Evolutionary conservation across 1,139 yeast species (phyloP).

Genomic region (Diutina rugosa): DNA sequence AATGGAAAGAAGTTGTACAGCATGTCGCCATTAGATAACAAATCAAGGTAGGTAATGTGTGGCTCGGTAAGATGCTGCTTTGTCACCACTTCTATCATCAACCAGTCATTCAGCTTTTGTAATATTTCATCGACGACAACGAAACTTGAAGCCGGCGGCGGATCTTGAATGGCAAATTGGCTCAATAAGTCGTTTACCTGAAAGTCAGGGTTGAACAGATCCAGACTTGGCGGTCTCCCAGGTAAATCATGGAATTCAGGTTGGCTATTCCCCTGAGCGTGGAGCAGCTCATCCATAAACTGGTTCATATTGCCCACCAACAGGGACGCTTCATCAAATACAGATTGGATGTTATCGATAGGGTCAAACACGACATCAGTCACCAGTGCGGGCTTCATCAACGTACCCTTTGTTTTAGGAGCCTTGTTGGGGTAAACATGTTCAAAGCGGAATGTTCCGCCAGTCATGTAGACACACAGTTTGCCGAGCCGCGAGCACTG

Average conservation of each 20-base stretch:
- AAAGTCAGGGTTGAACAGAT: neutral
- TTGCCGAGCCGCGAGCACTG: slow-evolving; percentile 41
- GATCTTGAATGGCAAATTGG: neutral
- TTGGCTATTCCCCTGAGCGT: neutral
- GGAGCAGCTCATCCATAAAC: slow-evolving; percentile 10
- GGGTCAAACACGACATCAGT: neutral
- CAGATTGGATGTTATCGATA: slow-evolving; percentile 8
- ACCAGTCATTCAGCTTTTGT: neutral
- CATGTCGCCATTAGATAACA: slow-evolving; percentile 16
- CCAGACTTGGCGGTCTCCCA: neutral
- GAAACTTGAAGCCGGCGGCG: neutral
- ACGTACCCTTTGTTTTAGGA: slow-evolving; percentile 15
- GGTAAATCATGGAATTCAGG: neutral
- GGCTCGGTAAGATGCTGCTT: slow-evolving; percentile 9
- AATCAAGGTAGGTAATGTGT: slow-evolving; percentile 19
- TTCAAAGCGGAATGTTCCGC: neutral
- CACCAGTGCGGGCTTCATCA: slow-evolving; percentile 3
- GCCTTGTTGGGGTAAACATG: slow-evolving; percentile 1
- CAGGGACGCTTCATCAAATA: slow-evolving; percentile 38
- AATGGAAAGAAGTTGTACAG: slow-evolving; percentile 25
- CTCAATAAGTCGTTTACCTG: neutral
- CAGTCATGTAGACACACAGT: slow-evolving; percentile 26
- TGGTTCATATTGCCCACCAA: slow-evolving; percentile 39
- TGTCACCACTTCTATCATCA: neutral
- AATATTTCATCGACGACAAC: neutral